A percentile compares a stretch with the other conserved stretches of the same genome.
phyloP scores from a whole-genome alignment of 108 stramenopile genomes.

The Pelagomonas calceolata region DNA sequence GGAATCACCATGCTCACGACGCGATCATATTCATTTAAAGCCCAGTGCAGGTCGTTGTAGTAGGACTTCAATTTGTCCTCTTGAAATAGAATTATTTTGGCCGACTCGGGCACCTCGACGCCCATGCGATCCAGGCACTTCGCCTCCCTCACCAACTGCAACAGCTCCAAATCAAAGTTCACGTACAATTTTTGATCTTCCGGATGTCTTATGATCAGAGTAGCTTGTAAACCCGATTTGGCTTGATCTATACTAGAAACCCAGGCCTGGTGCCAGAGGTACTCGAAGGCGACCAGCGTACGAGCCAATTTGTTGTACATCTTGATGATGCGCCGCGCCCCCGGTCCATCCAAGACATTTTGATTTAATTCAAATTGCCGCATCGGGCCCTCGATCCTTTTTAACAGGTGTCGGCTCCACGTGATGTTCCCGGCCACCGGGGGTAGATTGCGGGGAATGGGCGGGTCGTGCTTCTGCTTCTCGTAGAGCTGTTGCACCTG shows the following conservation, averaged over 20 bases:
- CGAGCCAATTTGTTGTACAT: slow-evolving; percentile 83
- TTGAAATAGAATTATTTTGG: slow-evolving; percentile 71
- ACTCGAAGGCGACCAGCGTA: slow-evolving; percentile 76
- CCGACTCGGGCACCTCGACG: slow-evolving; percentile 69
- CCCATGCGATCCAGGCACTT: slow-evolving; percentile 81
- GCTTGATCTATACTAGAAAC: slow-evolving; percentile 69
- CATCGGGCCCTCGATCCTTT: slow-evolving; percentile 84
- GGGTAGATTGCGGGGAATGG: slow-evolving; percentile 69
- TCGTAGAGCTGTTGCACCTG: slow-evolving; percentile 79
- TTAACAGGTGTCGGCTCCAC: slow-evolving; percentile 70
- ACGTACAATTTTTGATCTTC: slow-evolving; percentile 77
- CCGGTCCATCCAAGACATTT: slow-evolving; percentile 68
- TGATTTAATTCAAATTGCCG: slow-evolving; percentile 70
- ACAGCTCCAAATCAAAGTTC: slow-evolving; percentile 76
- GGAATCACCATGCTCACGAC: slow-evolving; percentile 69
- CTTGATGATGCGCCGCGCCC: slow-evolving; percentile 74
- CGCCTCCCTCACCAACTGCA: slow-evolving; percentile 79
- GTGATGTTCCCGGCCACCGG: slow-evolving; percentile 80
- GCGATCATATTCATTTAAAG: slow-evolving; percentile 69
- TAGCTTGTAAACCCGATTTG: slow-evolving; percentile 80
- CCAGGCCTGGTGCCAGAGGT: slow-evolving; percentile 87
- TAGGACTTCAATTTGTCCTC: slow-evolving; percentile 79
- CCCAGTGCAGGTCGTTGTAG: slow-evolving; percentile 70
- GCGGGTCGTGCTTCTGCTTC: slow-evolving; percentile 73
- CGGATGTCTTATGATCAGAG: slow-evolving; percentile 78